A percentile compares a stretch with the other conserved stretches of the same genome.
These are phyloP conservation scores for Colletotrichum graminicola DNA, from an alignment of 2,329 filamentous ascomycete species.

Conservation along the genomic window DNA sequence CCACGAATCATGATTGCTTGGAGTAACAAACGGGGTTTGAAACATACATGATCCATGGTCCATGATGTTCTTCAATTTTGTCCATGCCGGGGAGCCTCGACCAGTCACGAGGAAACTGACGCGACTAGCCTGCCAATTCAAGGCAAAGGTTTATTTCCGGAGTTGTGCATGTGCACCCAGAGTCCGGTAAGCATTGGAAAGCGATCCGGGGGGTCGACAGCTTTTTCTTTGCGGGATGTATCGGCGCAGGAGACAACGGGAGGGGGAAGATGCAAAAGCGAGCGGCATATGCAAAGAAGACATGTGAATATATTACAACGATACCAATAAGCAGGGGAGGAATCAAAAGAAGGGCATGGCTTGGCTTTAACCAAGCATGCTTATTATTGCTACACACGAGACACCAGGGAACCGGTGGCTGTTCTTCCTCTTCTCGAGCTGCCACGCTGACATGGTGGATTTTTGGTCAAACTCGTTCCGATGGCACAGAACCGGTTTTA, in stretches of 20 bases:
- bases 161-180: neutral
- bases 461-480: neutral
- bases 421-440: neutral
- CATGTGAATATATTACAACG: slow-evolving; percentile 37
- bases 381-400: slow-evolving; percentile 25
- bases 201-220: slow-evolving; percentile 6
- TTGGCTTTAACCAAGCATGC: slow-evolving; percentile 34
- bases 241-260: slow-evolving; percentile 1
- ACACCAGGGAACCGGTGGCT: neutral
- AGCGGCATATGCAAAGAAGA: slow-evolving; percentile 25
- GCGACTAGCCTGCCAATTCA: neutral
- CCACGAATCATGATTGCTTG: slow-evolving; percentile 8
- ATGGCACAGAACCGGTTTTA: slow-evolving; percentile 45
- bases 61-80: neutral
- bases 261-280: neutral
- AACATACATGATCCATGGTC: slow-evolving; percentile 1
- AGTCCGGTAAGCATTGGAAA: neutral
- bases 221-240: slow-evolving; percentile 1
- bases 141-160: slow-evolving; percentile 13
- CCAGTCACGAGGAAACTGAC: slow-evolving; percentile 1
- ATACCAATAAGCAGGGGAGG: slow-evolving; percentile 37
- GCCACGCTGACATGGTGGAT: neutral
- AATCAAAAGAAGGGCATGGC: slow-evolving; percentile 19
- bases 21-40: neutral
- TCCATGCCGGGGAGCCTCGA: neutral